Evolutionary conservation across 345 rosid genomes (phyloP).

Genomic region (Syzygium aromaticum): DNA sequence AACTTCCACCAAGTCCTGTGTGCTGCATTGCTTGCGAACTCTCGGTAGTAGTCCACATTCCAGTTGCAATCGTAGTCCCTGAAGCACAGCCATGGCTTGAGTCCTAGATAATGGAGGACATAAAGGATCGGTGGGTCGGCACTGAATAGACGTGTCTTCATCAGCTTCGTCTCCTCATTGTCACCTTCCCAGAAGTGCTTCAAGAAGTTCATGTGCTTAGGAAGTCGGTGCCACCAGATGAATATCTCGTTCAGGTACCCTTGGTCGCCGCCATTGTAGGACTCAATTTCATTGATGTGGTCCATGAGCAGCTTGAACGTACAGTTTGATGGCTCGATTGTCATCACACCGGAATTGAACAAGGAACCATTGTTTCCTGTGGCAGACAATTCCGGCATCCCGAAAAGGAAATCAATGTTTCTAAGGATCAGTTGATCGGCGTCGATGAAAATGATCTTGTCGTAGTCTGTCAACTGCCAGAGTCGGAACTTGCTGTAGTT

Average conservation of each 20-base stretch:
- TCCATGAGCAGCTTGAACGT: slow-evolving; percentile 37
- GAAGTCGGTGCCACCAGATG: slow-evolving; percentile 46
- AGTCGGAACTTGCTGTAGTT: slow-evolving; percentile 46
- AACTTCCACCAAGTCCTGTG: slow-evolving; percentile 40
- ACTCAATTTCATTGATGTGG: slow-evolving; percentile 31
- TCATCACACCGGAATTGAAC: slow-evolving; percentile 45
- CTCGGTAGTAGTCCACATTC: slow-evolving; percentile 23
- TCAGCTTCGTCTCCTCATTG: slow-evolving; percentile 19
- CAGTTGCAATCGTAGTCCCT: slow-evolving; percentile 43
- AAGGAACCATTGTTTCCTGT: slow-evolving; percentile 29
- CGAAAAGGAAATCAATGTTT: slow-evolving; percentile 35
- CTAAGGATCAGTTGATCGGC: slow-evolving; percentile 34
- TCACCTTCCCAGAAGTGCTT: slow-evolving; percentile 45
- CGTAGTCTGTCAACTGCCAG: slow-evolving; percentile 46
- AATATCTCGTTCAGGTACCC: slow-evolving; percentile 38
- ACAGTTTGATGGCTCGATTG: slow-evolving; percentile 36
- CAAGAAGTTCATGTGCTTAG: slow-evolving; percentile 33
- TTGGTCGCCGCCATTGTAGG: slow-evolving; percentile 45
- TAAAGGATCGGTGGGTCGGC: slow-evolving; percentile 31
- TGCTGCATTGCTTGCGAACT: slow-evolving; percentile 36
- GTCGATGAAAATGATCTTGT: slow-evolving; percentile 40
- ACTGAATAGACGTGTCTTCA: slow-evolving; percentile 27
- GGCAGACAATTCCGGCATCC: slow-evolving; percentile 37
- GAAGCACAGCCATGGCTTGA: slow-evolving; percentile 39
- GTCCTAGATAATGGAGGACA: slow-evolving; percentile 35